phyloP scores from a whole-genome alignment of 352 stramenopile genomes.

The Phytophthora parvispora region DNA sequence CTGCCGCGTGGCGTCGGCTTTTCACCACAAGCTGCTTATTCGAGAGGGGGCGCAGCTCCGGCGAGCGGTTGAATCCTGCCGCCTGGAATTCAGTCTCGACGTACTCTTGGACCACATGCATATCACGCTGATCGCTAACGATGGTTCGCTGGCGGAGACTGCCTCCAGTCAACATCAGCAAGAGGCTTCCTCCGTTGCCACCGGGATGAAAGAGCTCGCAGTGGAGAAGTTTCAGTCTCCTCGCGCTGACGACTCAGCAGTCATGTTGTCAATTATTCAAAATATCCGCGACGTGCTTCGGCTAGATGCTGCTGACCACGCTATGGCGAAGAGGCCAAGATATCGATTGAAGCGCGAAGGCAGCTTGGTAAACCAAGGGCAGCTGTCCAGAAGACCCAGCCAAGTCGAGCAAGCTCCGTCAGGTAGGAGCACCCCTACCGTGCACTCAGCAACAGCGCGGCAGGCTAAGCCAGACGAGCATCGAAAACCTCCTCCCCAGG shows the following conservation, averaged over 20 bases:
- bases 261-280: constrained; percentile 28
- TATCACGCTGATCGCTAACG: constrained; percentile 45
- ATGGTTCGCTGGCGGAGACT: neutral
- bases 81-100: constrained; percentile 74
- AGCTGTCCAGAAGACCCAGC: constrained; percentile 20
- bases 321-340: constrained; percentile 18
- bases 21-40: constrained; percentile 56
- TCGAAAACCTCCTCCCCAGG: constrained; percentile 38
- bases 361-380: constrained; percentile 16
- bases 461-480: neutral
- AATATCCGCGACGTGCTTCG: constrained; percentile 43
- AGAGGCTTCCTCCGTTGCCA: neutral
- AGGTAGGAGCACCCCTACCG: neutral
- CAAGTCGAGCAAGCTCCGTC: constrained; percentile 1
- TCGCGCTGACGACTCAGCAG: constrained; percentile 14
- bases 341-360: constrained; percentile 28
- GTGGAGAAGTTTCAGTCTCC: constrained; percentile 8
- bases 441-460: neutral
- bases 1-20: constrained; percentile 60
- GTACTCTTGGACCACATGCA: constrained; percentile 67
- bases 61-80: constrained; percentile 61
- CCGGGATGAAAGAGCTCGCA: neutral
- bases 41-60: constrained; percentile 65
- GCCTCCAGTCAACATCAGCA: constrained; percentile 1
- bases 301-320: constrained; percentile 19